Conservation (phyloP, 208 protist genomes). For the Cochliopodium minus region DNA sequence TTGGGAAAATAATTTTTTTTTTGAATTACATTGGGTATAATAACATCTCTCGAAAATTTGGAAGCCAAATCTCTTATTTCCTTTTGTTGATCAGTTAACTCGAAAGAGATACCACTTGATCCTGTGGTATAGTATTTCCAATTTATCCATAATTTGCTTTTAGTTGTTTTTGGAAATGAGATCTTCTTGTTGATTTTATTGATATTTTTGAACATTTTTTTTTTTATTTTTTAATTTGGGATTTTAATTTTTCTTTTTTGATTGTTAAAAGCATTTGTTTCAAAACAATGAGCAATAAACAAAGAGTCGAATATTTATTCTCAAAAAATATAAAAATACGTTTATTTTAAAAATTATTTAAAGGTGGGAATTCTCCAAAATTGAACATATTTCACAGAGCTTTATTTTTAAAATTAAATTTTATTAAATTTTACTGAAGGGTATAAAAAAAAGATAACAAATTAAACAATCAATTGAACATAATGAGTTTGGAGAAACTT, state of each 20-base stretch:
- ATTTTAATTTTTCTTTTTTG: slow-evolving; percentile 14
- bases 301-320: too few relatives aligned
- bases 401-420: too few relatives aligned
- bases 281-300: neutral
- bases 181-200: slow-evolving; percentile 23
- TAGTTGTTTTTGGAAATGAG: slow-evolving; percentile 5
- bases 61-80: slow-evolving; percentile 47
- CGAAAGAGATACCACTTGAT: slow-evolving; percentile 41
- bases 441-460: too few relatives aligned
- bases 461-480: too few relatives aligned
- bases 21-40: slow-evolving; percentile 47
- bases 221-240: slow-evolving; percentile 2
- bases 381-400: slow-evolving; percentile 1
- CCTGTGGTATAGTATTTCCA: neutral
- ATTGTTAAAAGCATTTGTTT: slow-evolving; percentile 6
- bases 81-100: slow-evolving; percentile 48
- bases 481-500: too few relatives aligned
- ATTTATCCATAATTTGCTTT: neutral
- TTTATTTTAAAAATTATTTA: neutral
- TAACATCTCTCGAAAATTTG: slow-evolving; percentile 48
- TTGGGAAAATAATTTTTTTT: neutral
- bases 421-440: too few relatives aligned
- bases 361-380: neutral
- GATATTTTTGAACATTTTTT: neutral
- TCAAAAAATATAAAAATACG: neutral